Evolutionary conservation across 176 grass and related monocot species (phyloP).

Genomic region (Dactylis glomerata): DNA sequence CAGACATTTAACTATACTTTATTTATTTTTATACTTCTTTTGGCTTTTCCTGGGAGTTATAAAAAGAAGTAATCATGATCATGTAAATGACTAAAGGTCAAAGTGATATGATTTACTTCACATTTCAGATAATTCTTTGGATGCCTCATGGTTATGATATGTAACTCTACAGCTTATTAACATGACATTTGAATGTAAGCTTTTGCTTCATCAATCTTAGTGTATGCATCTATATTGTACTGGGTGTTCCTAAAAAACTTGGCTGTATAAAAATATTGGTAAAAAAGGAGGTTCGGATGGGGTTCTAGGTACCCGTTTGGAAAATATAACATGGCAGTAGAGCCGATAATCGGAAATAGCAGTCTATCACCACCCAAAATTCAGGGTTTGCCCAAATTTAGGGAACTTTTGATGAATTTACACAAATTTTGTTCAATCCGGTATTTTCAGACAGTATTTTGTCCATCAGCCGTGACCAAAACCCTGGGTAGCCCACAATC

Average conservation of each 20-base stretch:
- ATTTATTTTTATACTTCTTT: not conserved
- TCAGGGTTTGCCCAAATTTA: not conserved
- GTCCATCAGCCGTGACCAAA: not conserved
- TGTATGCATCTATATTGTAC: too few relatives aligned
- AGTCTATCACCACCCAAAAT: not conserved
- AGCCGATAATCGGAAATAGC: too few relatives aligned
- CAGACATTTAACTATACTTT: not conserved
- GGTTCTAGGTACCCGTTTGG: too few relatives aligned
- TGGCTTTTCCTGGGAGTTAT: constrained; percentile 20
- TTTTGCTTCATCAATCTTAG: not conserved
- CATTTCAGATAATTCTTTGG: not conserved
- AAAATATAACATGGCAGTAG: too few relatives aligned
- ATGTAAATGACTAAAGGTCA: constrained; percentile 40
- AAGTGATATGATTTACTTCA: constrained; percentile 29
- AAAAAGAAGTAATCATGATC: constrained; percentile 26
- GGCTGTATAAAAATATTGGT: too few relatives aligned
- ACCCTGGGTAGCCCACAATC: not conserved
- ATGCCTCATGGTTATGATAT: constrained; percentile 15
- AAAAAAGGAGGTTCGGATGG: too few relatives aligned
- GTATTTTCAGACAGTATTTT: not conserved
- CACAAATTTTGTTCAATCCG: not conserved
- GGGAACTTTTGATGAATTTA: not conserved
- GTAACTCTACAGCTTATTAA: not conserved
- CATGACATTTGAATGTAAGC: not conserved
- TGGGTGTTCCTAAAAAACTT: too few relatives aligned